Conservation (phyloP, 805 yeast genomes). For the Yarrowia sp. region DNA sequence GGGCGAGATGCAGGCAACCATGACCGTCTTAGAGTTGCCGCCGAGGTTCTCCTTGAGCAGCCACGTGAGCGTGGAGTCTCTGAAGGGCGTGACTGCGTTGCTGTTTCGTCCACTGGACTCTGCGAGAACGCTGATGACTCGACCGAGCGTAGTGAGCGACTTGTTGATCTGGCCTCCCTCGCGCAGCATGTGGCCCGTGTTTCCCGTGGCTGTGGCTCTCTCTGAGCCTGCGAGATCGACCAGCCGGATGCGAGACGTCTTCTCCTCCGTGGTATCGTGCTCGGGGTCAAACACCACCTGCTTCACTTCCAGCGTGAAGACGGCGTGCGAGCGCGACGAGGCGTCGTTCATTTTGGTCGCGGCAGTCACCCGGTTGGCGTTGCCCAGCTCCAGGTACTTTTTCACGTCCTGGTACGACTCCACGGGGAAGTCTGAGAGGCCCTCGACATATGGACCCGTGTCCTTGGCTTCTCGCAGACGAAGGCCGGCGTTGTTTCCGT, state of each 20-base stretch:
- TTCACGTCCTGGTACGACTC: constrained; percentile 51
- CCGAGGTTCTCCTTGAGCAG: constrained; percentile 71
- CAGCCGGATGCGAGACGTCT: constrained; percentile 59
- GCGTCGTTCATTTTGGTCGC: constrained; percentile 68
- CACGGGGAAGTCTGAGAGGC: constrained; percentile 53
- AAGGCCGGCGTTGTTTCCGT: constrained; percentile 35
- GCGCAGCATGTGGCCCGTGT: constrained; percentile 54
- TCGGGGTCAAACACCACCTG: constrained; percentile 49
- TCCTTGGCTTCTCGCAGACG: constrained; percentile 64
- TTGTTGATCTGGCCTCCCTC: constrained; percentile 79
- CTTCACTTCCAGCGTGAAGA: constrained; percentile 58
- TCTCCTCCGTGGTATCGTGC: constrained; percentile 44
- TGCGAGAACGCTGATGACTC: constrained; percentile 57
- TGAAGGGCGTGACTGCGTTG: constrained; percentile 53
- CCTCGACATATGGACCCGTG: constrained; percentile 72
- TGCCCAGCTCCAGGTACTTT: constrained; percentile 51
- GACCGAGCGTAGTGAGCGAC: constrained; percentile 72
- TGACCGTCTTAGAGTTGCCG: constrained; percentile 82
- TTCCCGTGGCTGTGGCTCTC: constrained; percentile 60
- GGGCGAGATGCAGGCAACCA: constrained; percentile 86
- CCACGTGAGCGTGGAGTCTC: constrained; percentile 77
- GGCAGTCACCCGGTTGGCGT: constrained; percentile 60
- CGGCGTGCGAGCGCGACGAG: constrained; percentile 80
- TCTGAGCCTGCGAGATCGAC: constrained; percentile 88
- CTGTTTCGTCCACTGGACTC: constrained; percentile 34